Conservation (phyloP, 352 stramenopile species). For the Globisporangium cylindrosporum region DNA sequence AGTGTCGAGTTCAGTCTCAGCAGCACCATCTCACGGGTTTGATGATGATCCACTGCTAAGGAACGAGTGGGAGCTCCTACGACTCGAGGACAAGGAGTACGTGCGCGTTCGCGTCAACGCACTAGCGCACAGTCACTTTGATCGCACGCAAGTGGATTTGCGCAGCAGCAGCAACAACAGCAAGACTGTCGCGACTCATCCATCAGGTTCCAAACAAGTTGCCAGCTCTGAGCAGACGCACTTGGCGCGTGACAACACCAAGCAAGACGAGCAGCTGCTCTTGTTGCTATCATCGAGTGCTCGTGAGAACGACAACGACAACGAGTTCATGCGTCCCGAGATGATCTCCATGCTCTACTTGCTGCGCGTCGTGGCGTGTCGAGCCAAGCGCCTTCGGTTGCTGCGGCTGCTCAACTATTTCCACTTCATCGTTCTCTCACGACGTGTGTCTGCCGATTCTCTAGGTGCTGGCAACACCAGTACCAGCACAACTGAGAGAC, state of each 20-base stretch:
- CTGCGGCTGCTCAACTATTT: constrained; percentile 51
- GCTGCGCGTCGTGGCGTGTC: constrained; percentile 36
- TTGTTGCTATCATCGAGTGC: background rate
- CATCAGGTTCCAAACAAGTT: background rate
- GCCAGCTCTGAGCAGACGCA: background rate
- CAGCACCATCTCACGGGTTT: constrained; percentile 2
- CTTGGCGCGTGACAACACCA: background rate
- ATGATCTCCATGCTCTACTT: constrained; percentile 37
- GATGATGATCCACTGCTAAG: constrained; percentile 33
- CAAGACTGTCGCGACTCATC: background rate
- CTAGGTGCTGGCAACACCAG: background rate
- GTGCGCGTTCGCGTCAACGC: constrained; percentile 31
- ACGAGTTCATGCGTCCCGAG: constrained; percentile 24
- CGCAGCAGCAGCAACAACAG: background rate
- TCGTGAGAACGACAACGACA: background rate
- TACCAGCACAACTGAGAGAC: background rate
- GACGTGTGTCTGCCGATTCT: background rate
- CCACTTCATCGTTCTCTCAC: constrained; percentile 32
- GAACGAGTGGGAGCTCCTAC: constrained; percentile 41
- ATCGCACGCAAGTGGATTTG: constrained; percentile 36
- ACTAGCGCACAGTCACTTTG: constrained; percentile 33
- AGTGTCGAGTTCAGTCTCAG: background rate
- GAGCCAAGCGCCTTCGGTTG: constrained; percentile 33
- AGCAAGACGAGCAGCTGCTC: constrained; percentile 9
- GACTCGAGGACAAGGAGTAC: constrained; percentile 33